Base-by-base conservation (phyloP, 768 basidiomycete species). In the Hortiboletus campestris region DNA sequence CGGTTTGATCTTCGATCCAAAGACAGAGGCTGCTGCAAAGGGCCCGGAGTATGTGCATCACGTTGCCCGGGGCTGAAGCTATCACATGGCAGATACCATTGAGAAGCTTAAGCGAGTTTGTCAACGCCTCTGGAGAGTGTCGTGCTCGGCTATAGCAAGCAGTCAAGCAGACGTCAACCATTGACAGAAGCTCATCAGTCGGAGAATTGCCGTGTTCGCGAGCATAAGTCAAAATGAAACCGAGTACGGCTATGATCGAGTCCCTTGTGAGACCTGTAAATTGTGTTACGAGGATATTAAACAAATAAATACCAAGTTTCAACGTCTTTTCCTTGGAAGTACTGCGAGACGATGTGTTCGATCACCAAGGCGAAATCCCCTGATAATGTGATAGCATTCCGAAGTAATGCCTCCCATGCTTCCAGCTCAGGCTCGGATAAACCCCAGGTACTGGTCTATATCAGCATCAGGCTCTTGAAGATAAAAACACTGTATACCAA, bases 1-100 rank as follows among this genome's bases (percentile, higher is more conserved):
- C 68, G 0, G 59, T 42, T 36, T 74, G 73, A 55, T 86, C 85
- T 41, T 73, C 74, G 20, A 86, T 77, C 86, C 85, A 87, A 31
- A 69, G 59, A 50, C 71, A 72, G 6, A 85, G 59, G 20, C 80
- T 67, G 34, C 71, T 63, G 22, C 75, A 72, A 28, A 81, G 66
- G 12, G 56, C 56, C 16, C 60, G 60, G 10, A 84, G 57, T n/a
- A 78, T 62, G 12, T 60, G 60, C 8, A 78, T 61, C 11, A 77
- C 68, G 20, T 70, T 58, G 0, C 50, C 46, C 4, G 68, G 61
- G 1, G 65, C 59, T 7, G 66, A 67, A 5, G 56, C 40, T 40
- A 82, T 65, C 20, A 76, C 46, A 25, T 65, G 58, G 48, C 72
- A 75, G 19, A 80, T 50, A 20, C 58, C 57, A 43, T 55, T 62